Evolutionary conservation across 2,329 filamentous ascomycete genomes (phyloP).

Genomic region (Alternaria sp.): DNA sequence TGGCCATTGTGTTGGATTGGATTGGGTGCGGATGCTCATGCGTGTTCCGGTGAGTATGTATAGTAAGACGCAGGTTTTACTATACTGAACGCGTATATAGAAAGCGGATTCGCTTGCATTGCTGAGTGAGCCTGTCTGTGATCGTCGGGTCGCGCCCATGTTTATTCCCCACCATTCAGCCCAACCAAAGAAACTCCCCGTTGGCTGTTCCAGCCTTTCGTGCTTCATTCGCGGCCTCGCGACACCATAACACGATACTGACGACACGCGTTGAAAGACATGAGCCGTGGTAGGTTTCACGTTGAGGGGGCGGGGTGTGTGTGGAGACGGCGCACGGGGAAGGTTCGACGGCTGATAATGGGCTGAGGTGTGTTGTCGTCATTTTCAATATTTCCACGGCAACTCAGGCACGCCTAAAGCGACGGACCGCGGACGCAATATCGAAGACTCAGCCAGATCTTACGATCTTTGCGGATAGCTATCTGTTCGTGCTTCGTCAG

Average conservation of each 20-base stretch:
- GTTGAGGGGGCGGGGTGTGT: constrained; percentile 5
- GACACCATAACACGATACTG: constrained; percentile 8
- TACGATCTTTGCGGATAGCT: neutral
- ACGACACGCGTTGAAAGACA: constrained; percentile 14
- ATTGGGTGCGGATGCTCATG: neutral
- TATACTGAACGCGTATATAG: neutral
- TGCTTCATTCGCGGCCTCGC: constrained; percentile 3
- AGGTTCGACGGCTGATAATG: constrained; percentile 6
- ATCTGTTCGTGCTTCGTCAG: neutral
- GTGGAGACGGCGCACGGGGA: neutral
- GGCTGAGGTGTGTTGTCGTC: constrained; percentile 2
- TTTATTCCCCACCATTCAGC: neutral
- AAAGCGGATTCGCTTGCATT: neutral
- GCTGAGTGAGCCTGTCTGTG: neutral
- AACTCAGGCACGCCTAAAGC: neutral
- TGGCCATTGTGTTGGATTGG: neutral
- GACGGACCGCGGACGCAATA: neutral
- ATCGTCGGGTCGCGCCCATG: neutral
- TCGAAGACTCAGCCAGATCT: constrained; percentile 8
- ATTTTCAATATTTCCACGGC: neutral
- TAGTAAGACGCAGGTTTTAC: neutral
- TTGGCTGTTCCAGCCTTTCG: neutral
- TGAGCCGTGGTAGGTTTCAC: constrained; percentile 15
- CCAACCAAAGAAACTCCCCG: neutral
- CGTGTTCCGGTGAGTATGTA: constrained; percentile 4